Evolutionary conservation across 768 basidiomycete species (phyloP).

Genomic region (Leucocoprinus sp.): DNA sequence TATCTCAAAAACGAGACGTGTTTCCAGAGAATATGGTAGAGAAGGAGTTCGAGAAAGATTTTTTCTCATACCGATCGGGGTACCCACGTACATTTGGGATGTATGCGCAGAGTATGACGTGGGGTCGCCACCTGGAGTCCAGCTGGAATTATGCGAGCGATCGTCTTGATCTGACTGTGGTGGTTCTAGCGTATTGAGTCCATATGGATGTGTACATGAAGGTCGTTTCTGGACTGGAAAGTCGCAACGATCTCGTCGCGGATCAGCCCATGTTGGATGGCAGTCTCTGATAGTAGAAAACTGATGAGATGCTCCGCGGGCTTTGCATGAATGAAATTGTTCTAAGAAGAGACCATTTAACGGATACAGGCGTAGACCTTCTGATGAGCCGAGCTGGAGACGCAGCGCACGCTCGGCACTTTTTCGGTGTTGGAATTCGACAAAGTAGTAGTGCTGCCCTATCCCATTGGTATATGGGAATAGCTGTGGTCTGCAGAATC

Average conservation of each 20-base stretch:
- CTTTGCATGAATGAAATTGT: conserved; percentile 14
- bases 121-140: not conserved
- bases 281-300: not conserved
- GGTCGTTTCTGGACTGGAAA: not conserved
- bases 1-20: conserved; percentile 25
- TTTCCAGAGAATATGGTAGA: conserved; percentile 17
- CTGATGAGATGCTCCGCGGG: conserved; percentile 4
- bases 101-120: not conserved
- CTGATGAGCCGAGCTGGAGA: conserved; percentile 14
- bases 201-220: not conserved
- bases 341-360: conserved; percentile 15
- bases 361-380: conserved; percentile 16
- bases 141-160: not conserved
- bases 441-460: conserved; percentile 15
- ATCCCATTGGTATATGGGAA: conserved; percentile 13
- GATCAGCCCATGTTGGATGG: not conserved
- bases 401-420: conserved; percentile 18
- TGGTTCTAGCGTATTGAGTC: not conserved
- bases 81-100: not conserved
- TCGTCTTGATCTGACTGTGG: not conserved
- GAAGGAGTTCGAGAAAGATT: conserved; percentile 9
- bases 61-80: conserved; percentile 1
- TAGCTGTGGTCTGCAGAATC: conserved; percentile 11
- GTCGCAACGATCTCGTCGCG: not conserved
- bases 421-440: conserved; percentile 16